Evolutionary conservation across 176 grass and related monocot genomes (phyloP).

Genomic region (Stipa capillata): DNA sequence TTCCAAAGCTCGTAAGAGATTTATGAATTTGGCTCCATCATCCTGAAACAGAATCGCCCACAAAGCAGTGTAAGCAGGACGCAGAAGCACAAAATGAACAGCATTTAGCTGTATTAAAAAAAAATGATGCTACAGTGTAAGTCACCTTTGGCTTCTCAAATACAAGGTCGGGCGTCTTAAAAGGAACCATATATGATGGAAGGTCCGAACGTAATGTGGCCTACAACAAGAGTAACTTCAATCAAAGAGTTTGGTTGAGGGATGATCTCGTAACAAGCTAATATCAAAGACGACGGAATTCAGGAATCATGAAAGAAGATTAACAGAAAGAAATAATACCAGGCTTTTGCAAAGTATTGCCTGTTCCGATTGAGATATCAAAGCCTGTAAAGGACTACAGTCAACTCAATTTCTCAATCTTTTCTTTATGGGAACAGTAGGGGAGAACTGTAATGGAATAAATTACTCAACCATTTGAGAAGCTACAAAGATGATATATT

Average conservation of each 20-base stretch:
- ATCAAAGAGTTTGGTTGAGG: not conserved
- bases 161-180: constrained; percentile 51
- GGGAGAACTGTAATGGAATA: not conserved
- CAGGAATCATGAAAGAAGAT: not conserved
- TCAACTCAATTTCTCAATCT: not conserved
- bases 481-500: constrained; percentile 5
- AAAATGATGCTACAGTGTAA: not conserved
- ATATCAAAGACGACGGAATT: not conserved
- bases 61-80: not conserved
- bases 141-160: constrained; percentile 67
- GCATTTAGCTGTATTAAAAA: not conserved
- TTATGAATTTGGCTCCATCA: constrained; percentile 72
- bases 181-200: constrained; percentile 88
- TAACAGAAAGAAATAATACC: constrained; percentile 38
- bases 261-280: not conserved
- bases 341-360: constrained; percentile 86
- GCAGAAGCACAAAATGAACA: not conserved
- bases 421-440: not conserved
- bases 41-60: constrained; percentile 39
- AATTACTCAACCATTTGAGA: constrained; percentile 4
- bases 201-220: constrained; percentile 79
- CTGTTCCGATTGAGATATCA: constrained; percentile 61
- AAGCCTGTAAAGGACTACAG: constrained; percentile 49
- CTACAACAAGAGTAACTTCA: constrained; percentile 29
- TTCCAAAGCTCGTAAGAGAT: constrained; percentile 73